Evolutionary conservation across 352 stramenopile species (phyloP).

Genomic region (Globisporangium nodosum): DNA sequence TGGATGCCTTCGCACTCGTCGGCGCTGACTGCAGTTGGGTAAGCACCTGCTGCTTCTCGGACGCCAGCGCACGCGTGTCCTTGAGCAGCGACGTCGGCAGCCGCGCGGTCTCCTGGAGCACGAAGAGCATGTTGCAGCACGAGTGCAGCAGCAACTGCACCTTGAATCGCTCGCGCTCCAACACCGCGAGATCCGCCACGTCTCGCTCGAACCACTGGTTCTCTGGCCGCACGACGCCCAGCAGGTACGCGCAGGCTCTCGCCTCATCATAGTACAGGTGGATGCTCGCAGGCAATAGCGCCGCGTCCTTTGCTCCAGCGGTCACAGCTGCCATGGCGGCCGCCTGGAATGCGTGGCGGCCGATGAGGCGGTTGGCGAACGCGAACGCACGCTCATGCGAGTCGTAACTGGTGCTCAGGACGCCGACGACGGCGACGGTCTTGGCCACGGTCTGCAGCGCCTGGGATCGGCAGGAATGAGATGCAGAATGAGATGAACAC

Average conservation of each 20-base stretch:
- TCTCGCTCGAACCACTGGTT: slow-evolving; percentile 24
- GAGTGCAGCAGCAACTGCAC: slow-evolving; percentile 62
- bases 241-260: slow-evolving; percentile 41
- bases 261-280: slow-evolving; percentile 56
- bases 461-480: slow-evolving; percentile 17
- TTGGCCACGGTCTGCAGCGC: slow-evolving; percentile 32
- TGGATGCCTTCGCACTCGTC: slow-evolving; percentile 19
- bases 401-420: slow-evolving; percentile 34
- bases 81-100: slow-evolving; percentile 43
- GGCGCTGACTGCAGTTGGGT: slow-evolving; percentile 16
- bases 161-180: slow-evolving; percentile 49
- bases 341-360: slow-evolving; percentile 40
- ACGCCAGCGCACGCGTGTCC: slow-evolving; percentile 32
- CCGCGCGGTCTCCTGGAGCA: slow-evolving; percentile 32
- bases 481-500: background rate
- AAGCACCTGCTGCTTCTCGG: slow-evolving; percentile 56
- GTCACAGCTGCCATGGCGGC: slow-evolving; percentile 8
- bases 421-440: slow-evolving; percentile 37
- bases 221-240: slow-evolving; percentile 43
- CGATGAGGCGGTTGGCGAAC: slow-evolving; percentile 63
- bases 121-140: slow-evolving; percentile 54
- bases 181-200: slow-evolving; percentile 7
- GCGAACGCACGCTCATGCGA: slow-evolving; percentile 28
- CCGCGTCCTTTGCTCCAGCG: slow-evolving; percentile 12
- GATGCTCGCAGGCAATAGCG: slow-evolving; percentile 26